A percentile compares a stretch with the other conserved stretches of the same genome.
These are phyloP conservation scores for Heliamphora pulchella DNA, from an alignment of 179 eudicot genomes.

Conservation along the genomic window DNA sequence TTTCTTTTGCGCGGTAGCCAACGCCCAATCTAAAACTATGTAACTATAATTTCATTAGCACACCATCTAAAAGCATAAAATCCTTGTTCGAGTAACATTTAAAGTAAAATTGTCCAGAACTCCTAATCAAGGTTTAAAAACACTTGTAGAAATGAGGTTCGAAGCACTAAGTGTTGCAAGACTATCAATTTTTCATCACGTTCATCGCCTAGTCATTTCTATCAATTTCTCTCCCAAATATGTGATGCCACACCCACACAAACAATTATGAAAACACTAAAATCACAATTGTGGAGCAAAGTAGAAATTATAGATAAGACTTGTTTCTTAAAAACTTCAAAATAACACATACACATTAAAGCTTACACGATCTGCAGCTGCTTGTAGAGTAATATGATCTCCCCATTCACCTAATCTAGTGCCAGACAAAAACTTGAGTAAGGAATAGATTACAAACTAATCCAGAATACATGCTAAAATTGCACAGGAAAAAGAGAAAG, in stretches of 20 bases:
- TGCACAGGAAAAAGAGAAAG: constrained; percentile 4
- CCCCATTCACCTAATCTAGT: constrained; percentile 75
- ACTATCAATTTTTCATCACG: background rate
- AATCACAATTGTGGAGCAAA: background rate
- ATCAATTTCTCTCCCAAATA: background rate
- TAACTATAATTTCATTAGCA: constrained; percentile 5
- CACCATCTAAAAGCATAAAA: background rate
- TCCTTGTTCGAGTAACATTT: background rate
- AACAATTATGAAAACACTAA: background rate
- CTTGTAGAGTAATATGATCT: constrained; percentile 80
- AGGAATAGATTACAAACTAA: background rate
- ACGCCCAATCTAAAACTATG: background rate
- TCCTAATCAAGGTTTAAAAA: constrained; percentile 6
- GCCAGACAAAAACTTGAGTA: constrained; percentile 7
- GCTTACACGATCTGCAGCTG: constrained; percentile 79
- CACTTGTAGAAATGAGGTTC: background rate
- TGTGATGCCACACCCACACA: background rate
- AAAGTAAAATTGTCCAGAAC: background rate
- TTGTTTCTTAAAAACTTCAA: background rate
- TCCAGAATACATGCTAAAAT: background rate
- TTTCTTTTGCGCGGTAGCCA: background rate
- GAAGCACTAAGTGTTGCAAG: background rate
- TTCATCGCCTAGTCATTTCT: constrained; percentile 6
- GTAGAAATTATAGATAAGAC: background rate
- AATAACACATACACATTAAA: background rate